Base-by-base conservation (phyloP, 1,139 yeast genomes). In the Yamadazyma aaseri region DNA sequence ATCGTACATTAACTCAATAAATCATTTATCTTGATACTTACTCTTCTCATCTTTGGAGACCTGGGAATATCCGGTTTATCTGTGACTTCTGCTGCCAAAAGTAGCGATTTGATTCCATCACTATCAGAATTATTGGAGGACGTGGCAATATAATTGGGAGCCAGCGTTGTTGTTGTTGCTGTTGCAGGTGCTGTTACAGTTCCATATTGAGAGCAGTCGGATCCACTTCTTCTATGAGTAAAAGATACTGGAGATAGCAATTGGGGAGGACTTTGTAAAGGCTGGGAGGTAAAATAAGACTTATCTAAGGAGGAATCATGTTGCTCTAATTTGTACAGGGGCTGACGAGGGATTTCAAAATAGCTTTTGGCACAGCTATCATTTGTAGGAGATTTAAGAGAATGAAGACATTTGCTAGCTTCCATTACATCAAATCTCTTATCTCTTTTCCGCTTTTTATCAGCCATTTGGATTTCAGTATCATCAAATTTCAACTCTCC, bases 401-500 rank as follows among this genome's bases (percentile, higher is more conserved):
- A 54, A 44, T 65, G 71, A 18, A 67, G 53, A 38, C 72, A 66
- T 41, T 58, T 57, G 16, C 71, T 65, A 4, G 73, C 73, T 42
- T 60, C 63, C 11, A 66, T 61, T 11, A 67, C 53, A 32, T 65
- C 73, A 35, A 55, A 46, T 51, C 22, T 26, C 10, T 23, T 6
- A 7, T 25, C 6, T 6, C 15, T 14, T 25, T 14, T 14, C 25
- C n/a, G n/a, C 6, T 18, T 6, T 18, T 18, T 6, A 18, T 18
- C 9, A 9, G n/a, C 8, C n/a, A 11, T 7, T n/a, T 22, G 24
- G 5, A 13, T 11, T 14, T 12, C 17, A 8, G 24, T 20, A 14
- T 59, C 70, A 44, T 65, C 71, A 40, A 65, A 55, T 36, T 56
- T 58, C 41, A 83, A 66, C 56, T 79, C 76, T 1, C 95, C 94